These are phyloP conservation scores for Ophiocordyceps camponoti-rufipedis DNA, from an alignment of 2,329 filamentous ascomycete genomes.

Conservation along the genomic window DNA sequence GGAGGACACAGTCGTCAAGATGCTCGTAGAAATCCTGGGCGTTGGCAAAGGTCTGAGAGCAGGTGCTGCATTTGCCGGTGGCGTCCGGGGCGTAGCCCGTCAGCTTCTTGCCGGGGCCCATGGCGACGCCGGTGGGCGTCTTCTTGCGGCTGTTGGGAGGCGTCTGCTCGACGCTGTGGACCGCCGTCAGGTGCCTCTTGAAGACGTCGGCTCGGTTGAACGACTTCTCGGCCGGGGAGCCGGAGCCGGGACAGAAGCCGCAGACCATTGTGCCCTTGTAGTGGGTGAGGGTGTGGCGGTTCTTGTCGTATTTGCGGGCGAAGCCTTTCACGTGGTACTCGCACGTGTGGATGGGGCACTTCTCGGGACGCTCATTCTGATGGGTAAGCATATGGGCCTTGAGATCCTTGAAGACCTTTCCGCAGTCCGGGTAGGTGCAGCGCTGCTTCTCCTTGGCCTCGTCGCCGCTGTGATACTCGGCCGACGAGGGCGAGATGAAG, in stretches of 20 bases:
- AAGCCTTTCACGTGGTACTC: constrained; percentile 92
- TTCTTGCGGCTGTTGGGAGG: constrained; percentile 69
- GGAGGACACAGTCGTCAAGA: constrained; percentile 50
- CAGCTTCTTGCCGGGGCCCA: constrained; percentile 30
- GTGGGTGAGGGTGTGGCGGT: constrained; percentile 85
- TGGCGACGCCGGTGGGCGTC: constrained; percentile 1
- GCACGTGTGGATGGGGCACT: constrained; percentile 85
- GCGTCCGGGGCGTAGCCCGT: constrained; percentile 43
- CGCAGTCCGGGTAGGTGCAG: constrained; percentile 39
- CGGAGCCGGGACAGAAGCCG: constrained; percentile 81
- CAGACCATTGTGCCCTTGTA: constrained; percentile 98
- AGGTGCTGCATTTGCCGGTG: constrained; percentile 82
- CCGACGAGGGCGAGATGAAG: constrained; percentile 43
- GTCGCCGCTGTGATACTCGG: constrained; percentile 40
- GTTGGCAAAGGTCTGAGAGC: constrained; percentile 57
- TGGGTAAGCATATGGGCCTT: constrained; percentile 94
- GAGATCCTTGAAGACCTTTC: constrained; percentile 42
- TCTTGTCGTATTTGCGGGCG: constrained; percentile 95
- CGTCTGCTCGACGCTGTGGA: constrained; percentile 87
- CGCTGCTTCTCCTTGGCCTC: constrained; percentile 51
- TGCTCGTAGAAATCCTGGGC: constrained; percentile 98
- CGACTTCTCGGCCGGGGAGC: constrained; percentile 77
- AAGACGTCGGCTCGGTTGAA: constrained; percentile 96
- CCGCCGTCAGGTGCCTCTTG: constrained; percentile 83
- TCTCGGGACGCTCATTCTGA: constrained; percentile 81